Evolutionary conservation across 768 basidiomycete species (phyloP).

Genomic region (Russula ochroleuca): DNA sequence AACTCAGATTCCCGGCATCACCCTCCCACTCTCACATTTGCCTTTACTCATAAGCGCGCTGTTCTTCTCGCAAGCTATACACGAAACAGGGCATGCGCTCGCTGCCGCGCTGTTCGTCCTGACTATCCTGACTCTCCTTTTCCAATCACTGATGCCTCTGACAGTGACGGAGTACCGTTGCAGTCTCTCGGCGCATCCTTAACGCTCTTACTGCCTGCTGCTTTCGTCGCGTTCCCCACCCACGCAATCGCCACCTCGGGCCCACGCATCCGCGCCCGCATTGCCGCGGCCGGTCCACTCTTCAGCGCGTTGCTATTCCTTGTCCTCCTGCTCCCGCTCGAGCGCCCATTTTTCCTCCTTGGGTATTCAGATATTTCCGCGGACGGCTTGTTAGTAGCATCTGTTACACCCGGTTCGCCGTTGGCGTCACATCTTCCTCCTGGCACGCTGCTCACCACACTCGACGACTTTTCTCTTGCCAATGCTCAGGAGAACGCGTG

Average conservation of each 20-base stretch:
- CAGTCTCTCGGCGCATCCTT: constrained; percentile 58
- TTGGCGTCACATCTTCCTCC: constrained; percentile 50
- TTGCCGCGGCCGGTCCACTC: constrained; percentile 70
- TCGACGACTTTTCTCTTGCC: constrained; percentile 59
- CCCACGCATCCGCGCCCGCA: constrained; percentile 48
- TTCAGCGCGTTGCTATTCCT: constrained; percentile 68
- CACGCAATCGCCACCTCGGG: constrained; percentile 39
- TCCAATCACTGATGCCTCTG: neutral
- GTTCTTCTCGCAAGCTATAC: constrained; percentile 61
- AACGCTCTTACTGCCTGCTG: constrained; percentile 62
- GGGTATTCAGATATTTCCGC: constrained; percentile 53
- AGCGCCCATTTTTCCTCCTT: constrained; percentile 26
- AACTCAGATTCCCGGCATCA: constrained; percentile 73
- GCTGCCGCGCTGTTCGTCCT: constrained; percentile 64
- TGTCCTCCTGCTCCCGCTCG: constrained; percentile 37
- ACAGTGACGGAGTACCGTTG: constrained; percentile 63
- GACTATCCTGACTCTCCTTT: neutral
- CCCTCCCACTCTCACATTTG: constrained; percentile 68
- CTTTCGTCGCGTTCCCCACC: constrained; percentile 62
- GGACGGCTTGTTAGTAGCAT: constrained; percentile 52
- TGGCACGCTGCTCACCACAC: constrained; percentile 55
- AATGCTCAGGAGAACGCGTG: constrained; percentile 39
- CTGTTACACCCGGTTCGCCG: constrained; percentile 56
- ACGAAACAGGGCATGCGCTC: constrained; percentile 78
- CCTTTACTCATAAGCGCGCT: constrained; percentile 62